Evolutionary conservation across 768 basidiomycete genomes (phyloP), one percentile per base, ranked within the genome.

Genomic region (Lyophyllum shimeji): DNA sequence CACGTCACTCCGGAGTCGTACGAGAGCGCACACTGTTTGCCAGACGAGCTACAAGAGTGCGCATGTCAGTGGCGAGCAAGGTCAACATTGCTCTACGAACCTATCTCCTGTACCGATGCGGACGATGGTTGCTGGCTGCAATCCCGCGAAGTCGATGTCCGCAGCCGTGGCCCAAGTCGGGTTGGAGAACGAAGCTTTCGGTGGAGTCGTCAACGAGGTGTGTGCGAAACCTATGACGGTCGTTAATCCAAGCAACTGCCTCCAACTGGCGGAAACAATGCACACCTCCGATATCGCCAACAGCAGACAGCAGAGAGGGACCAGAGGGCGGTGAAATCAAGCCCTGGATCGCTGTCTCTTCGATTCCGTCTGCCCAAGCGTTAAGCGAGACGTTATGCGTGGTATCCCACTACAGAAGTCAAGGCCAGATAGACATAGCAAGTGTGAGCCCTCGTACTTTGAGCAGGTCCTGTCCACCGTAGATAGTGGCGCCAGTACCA

Each of bases 401-500:
- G 0, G 78, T 75, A 63, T 87, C 85, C 86, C 85, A 88, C 73
- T 82, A 45, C 15, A 50, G 39, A 23, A 17, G 11, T 63, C 25
- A 57, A 50, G 0, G 52, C 24, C 25, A 8, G 5, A 11, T 11
- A 11, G 18, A 37, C 4, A 20, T 34, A 45, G 39, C 52, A n/a
- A 31, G n/a, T 40, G 27, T 37, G 9, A 18, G 9, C 31, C 15
- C 31, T n/a, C 53, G 23, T 55, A 72, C 74, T 53, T 76, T 74
- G 24, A 74, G 71, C 33, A 85, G 68, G 57, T 85, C 81, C 49
- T 75, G 79, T 5, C 84, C 82, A 8, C 85, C 85, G 43, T 83
- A 81, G 37, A 88, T 76, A 3, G 86, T 87, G 13, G 73, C 77
- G 24, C 86, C 86, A 15, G 86, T 88, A n/a, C 86, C 85, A 65